Conservation (phyloP, 1,284 basidiomycete genomes). For the Malassezia equina region DNA sequence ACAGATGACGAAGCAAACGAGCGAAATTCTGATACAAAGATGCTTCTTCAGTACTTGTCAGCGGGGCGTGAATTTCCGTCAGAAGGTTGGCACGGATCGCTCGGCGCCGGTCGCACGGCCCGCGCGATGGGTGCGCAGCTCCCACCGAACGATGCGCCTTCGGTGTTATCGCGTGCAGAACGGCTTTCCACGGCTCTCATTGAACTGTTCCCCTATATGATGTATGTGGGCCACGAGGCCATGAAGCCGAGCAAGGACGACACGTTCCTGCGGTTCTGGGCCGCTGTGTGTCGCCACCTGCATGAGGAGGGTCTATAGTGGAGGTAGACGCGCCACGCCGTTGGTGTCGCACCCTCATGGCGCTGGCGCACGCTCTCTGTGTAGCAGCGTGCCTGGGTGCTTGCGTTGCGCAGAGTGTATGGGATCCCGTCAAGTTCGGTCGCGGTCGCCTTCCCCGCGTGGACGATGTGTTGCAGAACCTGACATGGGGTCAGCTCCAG, state of each 20-base stretch:
- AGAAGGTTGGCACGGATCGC: neutral
- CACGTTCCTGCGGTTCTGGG: slow-evolving; percentile 37
- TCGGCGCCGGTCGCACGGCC: neutral
- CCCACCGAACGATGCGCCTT: neutral
- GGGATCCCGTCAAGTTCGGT: slow-evolving; percentile 2
- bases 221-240: slow-evolving; percentile 3
- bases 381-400: neutral
- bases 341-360: slow-evolving; percentile 2
- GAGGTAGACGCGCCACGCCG: too few species aligned
- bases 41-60: slow-evolving; percentile 5
- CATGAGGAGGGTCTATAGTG: slow-evolving; percentile 30
- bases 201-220: slow-evolving; percentile 12
- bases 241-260: slow-evolving; percentile 16
- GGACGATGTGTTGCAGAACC: slow-evolving; percentile 48
- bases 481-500: slow-evolving; percentile 68
- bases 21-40: neutral
- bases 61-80: neutral
- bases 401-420: neutral
- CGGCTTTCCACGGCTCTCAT: slow-evolving; percentile 8
- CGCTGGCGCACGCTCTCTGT: neutral
- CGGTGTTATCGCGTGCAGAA: neutral
- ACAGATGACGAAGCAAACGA: neutral
- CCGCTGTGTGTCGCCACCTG: slow-evolving; percentile 41
- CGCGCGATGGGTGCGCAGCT: neutral
- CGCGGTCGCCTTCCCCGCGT: slow-evolving; percentile 29